Evolutionary conservation across 2,329 filamentous ascomycete species (phyloP), one percentile per base, ranked within the genome.

Genomic region (Chaetomiaceae sp.): DNA sequence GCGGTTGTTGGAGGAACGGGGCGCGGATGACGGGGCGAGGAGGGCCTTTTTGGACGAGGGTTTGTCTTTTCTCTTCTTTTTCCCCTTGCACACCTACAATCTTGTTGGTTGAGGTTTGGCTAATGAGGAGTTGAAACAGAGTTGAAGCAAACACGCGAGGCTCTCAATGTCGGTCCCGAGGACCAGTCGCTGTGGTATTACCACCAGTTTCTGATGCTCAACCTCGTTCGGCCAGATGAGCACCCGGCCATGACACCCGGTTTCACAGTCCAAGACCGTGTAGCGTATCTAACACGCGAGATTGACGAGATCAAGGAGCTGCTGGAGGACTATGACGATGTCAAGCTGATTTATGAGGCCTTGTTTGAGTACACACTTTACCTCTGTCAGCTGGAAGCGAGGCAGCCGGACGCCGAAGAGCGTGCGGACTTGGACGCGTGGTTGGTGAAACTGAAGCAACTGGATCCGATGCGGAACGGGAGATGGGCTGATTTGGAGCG

Each of bases 161-260:
- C 87, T 0, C 76, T 97, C 44, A 94, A 90, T 55, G 89, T 89
- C 33, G 91, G 95, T 53, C 90, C 92, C 0, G 90, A 95, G 61
- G 92, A 97, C 66, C 92, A 97, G 66, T 96, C 90, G 16, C 77
- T 96, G 5, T 99, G 94, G 91, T 96, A 95, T 69, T 97, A 99
- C 66, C 90, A 97, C 68, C 87, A 94, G 62, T 95, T 86, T 64
- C 74, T 96, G 53, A 83, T 96, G 72, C 80, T 84, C 55, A 86
- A 85, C 64, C 74, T 87, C 62, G 73, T 78, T 48, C 76, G 74
- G 63, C 73, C 71, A 44, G 73, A 67, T 13, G 71, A 74, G 13
- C 65, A 72, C 2, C 72, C 77, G 18, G 79, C 79, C 9, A 86
- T 96, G 61, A 79, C 84, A 13, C 82, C 82, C 0, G 75, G 81